Base-by-base conservation (phyloP, 2,329 filamentous ascomycete genomes). In the Cladorrhinum sp. region DNA sequence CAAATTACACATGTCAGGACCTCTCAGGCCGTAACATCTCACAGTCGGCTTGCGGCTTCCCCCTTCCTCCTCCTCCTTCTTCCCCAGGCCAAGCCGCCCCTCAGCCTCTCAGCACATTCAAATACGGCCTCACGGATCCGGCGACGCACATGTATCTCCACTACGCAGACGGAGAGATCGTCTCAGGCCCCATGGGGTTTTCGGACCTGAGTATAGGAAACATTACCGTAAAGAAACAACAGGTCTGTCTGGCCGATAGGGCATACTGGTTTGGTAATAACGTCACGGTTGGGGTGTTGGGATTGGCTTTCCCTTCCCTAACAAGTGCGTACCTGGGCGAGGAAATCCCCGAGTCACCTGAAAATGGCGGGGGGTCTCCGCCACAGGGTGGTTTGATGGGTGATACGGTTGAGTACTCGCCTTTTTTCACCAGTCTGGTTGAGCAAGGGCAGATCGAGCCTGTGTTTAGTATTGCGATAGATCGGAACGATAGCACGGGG, bases 251-350 rank as follows among this genome's bases (percentile, higher is more conserved):
- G 20, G 81, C 78, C 50, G 81, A 77, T 65, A 72, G 71, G 59
- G 81, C 80, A 2, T 76, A 76, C 67, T 83, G 81, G 81, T 73
- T 73, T 58, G 81, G 81, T 50, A 77, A 82, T 70, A 82, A 82
- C 68, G 65, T 77, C 49, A 83, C 81, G 23, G 79, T 78, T 58
- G 81, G 81, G 5, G 72, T 83, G 50, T 69, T 83, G 20, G 81
- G 81, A 0, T 74, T 84, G 60, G 80, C 79, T 0, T 83, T 81
- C 58, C 78, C 79, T 1, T 74, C 78, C 45, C 65, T 84, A 27
- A 82, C 80, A 0, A 81, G 76, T 55, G 78, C 76, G 12, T 83
- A 77, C 62, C 72, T 73, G 25, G 79, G 79, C n/a, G n/a, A n/a
- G n/a, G n/a, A n/a, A n/a, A n/a, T n/a, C n/a, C n/a, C n/a, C n/a